These are phyloP conservation scores for Pseudofabraea citricarpa DNA, from an alignment of 2,329 filamentous ascomycete species.

Conservation along the genomic window DNA sequence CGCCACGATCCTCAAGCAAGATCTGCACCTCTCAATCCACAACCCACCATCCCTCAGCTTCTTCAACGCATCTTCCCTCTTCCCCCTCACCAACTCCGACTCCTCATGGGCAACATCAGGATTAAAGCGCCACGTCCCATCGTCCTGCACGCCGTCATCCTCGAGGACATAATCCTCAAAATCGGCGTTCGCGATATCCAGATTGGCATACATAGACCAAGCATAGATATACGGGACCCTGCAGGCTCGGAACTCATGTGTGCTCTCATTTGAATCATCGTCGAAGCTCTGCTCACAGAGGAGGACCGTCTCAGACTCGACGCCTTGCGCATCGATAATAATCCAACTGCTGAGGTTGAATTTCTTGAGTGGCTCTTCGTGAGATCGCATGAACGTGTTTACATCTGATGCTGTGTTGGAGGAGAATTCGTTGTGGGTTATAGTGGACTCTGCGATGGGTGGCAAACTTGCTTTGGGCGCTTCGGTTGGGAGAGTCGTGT, in stretches of 20 bases:
- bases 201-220: neutral
- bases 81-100: neutral
- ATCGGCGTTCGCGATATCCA: neutral
- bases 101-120: neutral
- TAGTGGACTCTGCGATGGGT: neutral
- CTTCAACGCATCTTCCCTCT: neutral
- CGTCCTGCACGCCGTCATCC: neutral
- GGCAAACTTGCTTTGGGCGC: neutral
- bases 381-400: neutral
- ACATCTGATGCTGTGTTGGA: neutral
- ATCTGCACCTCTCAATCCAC: conserved; percentile 31
- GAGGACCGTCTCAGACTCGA: neutral
- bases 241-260: neutral
- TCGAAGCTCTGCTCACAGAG: neutral
- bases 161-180: neutral
- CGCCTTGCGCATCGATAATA: neutral
- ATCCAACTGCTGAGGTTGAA: neutral
- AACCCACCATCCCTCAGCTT: conserved; percentile 33
- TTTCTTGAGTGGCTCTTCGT: neutral
- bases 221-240: neutral
- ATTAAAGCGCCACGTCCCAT: neutral
- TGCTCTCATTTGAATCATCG: neutral
- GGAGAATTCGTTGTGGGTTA: neutral
- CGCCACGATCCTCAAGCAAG: too few relatives aligned
- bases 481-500: neutral